Conservation (phyloP, 2,329 filamentous ascomycete genomes). For the Botrytis squamosa region DNA sequence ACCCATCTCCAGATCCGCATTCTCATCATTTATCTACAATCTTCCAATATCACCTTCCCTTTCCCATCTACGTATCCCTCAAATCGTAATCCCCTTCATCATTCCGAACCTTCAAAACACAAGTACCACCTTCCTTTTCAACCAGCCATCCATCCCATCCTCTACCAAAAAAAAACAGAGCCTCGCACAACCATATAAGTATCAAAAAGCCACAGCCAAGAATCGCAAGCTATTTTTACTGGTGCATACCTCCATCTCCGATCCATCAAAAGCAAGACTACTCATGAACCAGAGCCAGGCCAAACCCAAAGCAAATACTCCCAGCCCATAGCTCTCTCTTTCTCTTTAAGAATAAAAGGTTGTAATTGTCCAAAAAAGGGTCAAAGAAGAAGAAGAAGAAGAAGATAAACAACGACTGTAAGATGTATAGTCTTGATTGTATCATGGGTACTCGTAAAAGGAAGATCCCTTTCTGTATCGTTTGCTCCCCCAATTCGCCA, state of each 20-base stretch:
- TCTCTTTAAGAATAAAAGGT: conserved; percentile 8
- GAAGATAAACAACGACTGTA: background rate
- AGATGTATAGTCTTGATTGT: conserved; percentile 4
- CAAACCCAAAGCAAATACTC: background rate
- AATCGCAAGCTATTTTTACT: conserved; percentile 3
- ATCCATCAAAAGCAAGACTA: background rate
- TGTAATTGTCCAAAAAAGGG: conserved; percentile 10
- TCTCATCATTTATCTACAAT: conserved; percentile 5
- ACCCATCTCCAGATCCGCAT: background rate
- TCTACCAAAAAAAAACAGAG: background rate
- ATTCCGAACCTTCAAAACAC: conserved; percentile 2
- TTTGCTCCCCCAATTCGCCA: conserved; percentile 11
- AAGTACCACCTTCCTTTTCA: background rate
- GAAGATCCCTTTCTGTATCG: background rate
- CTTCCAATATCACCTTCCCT: background rate
- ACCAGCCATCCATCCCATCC: background rate
- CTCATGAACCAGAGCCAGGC: background rate
- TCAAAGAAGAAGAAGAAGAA: background rate
- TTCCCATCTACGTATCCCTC: background rate
- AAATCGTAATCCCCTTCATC: background rate
- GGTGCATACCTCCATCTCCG: background rate
- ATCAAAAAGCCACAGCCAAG: background rate
- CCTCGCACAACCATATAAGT: background rate
- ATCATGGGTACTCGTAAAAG: conserved; percentile 19
- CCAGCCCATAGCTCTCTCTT: background rate